A percentile compares a stretch with the other conserved stretches of the same genome.
Conservation (phyloP, 768 basidiomycete species). For the Mycena indigotica region DNA sequence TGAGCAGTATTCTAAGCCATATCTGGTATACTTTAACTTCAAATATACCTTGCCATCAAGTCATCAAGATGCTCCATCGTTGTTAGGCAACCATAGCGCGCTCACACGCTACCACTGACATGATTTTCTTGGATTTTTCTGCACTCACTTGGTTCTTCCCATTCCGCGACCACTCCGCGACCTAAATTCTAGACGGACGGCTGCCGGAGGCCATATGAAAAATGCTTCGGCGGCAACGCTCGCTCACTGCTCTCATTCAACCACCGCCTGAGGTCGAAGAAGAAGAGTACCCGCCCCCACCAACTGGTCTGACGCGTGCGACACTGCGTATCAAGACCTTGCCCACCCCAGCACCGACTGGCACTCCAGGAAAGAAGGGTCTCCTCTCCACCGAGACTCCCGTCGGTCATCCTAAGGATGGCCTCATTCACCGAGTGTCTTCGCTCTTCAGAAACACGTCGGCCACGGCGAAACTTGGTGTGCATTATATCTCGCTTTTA, state of each 20-base stretch:
- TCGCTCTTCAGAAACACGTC: slow-evolving; percentile 8
- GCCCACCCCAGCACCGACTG: not conserved
- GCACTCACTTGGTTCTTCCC: too few relatives aligned
- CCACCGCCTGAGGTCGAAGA: slow-evolving; percentile 23
- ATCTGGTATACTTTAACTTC: too few relatives aligned
- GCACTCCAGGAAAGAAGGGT: not conserved
- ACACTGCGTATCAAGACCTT: slow-evolving; percentile 22
- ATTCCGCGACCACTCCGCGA: too few relatives aligned
- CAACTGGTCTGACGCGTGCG: slow-evolving; percentile 23
- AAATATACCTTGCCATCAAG: too few relatives aligned
- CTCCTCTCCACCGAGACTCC: not conserved
- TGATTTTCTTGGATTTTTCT: too few relatives aligned
- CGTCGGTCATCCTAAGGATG: not conserved
- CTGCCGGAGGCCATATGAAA: not conserved
- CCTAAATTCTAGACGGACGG: too few relatives aligned
- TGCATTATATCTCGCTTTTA: not conserved
- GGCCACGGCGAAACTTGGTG: slow-evolving; percentile 9
- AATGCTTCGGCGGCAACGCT: not conserved
- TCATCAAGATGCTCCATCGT: too few relatives aligned
- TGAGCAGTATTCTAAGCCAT: too few relatives aligned
- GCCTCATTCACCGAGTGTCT: slow-evolving; percentile 14
- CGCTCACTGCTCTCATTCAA: not conserved
- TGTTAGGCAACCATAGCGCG: too few relatives aligned
- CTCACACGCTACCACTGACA: too few relatives aligned
- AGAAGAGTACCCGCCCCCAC: slow-evolving; percentile 45